These are phyloP conservation scores for Naematelia encephala DNA, from an alignment of 768 basidiomycete species.

Conservation along the genomic window DNA sequence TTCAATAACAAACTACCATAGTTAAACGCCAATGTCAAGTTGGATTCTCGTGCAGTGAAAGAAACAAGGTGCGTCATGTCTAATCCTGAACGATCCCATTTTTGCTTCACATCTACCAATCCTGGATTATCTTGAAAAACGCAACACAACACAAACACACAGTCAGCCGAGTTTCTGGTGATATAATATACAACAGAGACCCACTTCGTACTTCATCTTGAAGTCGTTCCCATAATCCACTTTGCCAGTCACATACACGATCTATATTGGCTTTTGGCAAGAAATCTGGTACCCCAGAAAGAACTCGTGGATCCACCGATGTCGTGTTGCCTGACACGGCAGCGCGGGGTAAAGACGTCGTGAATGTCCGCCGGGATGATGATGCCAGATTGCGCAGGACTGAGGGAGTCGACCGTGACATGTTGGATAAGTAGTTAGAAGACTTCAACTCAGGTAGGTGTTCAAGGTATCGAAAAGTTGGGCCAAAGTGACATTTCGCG, in stretches of 20 bases:
- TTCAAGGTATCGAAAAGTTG: neutral
- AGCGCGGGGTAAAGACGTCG: constrained; percentile 1
- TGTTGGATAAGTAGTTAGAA: too few relatives aligned
- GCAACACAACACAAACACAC: neutral
- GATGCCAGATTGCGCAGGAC: neutral
- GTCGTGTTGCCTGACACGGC: constrained; percentile 19
- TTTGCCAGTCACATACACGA: constrained; percentile 41
- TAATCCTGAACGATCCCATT: constrained; percentile 38
- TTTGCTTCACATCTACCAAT: constrained; percentile 31
- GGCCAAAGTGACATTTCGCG: too few relatives aligned
- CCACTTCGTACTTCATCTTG: constrained; percentile 47
- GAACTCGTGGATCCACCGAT: constrained; percentile 32
- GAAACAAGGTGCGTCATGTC: constrained; percentile 55
- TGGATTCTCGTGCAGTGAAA: constrained; percentile 60
- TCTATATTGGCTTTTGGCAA: constrained; percentile 36
- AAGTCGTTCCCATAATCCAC: constrained; percentile 43
- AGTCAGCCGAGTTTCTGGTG: neutral
- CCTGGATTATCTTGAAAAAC: constrained; percentile 36
- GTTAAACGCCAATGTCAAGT: constrained; percentile 72
- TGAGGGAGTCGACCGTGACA: neutral
- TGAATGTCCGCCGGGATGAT: neutral
- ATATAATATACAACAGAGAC: constrained; percentile 7
- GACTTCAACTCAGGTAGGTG: too few relatives aligned
- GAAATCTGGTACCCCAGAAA: constrained; percentile 31
- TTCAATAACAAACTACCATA: constrained; percentile 90